Percentiles rank a stretch among this genome's conserved stretches.
These are phyloP conservation scores for Aspergillus sparsus DNA, from an alignment of 495 filamentous ascomycete genomes.

Conservation along the genomic window DNA sequence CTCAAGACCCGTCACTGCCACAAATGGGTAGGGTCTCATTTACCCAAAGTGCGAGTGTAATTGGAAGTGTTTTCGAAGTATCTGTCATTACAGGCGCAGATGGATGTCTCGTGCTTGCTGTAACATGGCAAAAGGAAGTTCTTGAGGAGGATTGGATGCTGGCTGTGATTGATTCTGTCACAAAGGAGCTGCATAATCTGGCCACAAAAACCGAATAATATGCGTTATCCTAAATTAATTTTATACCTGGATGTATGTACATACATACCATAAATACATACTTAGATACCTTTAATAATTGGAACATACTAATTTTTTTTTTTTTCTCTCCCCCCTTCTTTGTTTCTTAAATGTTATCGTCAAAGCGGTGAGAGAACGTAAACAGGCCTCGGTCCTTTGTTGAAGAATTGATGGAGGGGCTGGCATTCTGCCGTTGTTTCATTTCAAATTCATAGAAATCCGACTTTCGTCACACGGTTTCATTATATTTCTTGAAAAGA, in stretches of 20 bases:
- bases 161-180: conserved; percentile 26
- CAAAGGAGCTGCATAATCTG: conserved; percentile 24
- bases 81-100: conserved; percentile 44
- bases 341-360: no score
- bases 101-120: conserved; percentile 37
- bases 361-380: no score
- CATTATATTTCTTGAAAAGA: no score
- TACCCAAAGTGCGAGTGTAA: conserved; percentile 48
- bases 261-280: not conserved
- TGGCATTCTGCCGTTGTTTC: no score
- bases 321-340: not conserved
- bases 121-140: conserved; percentile 43
- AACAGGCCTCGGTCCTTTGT: no score
- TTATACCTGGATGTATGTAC: not conserved
- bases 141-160: conserved; percentile 32
- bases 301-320: not conserved
- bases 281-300: not conserved
- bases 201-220: not conserved
- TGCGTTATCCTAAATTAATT: not conserved
- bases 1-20: conserved; percentile 25
- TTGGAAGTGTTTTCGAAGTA: conserved; percentile 38
- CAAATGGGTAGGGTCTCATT: conserved; percentile 41
- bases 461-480: no score
- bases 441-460: no score
- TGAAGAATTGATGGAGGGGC: no score